Base-by-base conservation (phyloP, 2,329 filamentous ascomycete species). In the Fonsecaea pedrosoi region DNA sequence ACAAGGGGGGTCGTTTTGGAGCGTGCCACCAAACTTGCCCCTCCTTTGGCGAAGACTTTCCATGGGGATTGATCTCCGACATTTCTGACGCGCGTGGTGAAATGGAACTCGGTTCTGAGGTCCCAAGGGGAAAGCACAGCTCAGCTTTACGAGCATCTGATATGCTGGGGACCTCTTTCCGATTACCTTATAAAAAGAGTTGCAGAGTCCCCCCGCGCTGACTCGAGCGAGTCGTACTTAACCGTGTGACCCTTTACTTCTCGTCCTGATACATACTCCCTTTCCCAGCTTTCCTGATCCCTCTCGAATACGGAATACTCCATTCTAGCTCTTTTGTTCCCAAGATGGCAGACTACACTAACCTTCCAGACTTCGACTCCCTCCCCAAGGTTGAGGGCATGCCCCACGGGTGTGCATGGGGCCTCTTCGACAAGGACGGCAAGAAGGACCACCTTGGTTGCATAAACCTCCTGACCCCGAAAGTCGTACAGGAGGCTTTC, bases 381-480 rank as follows among this genome's bases (percentile, higher is more conserved):
- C 80, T 87, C 0, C 84, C 84, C 0, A 77, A 86, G 0, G 79
- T 81, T 62, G 80, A 82, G 57, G 85, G 84, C 10, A 69, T 71
- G 64, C 71, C 72, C 0, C 71, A 72, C 34, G 71, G 71, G 35
- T 86, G 86, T 63, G 83, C 85, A 7, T 87, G 85, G 85, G 84
- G 84, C 0, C 78, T 86, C 8, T 87, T 84, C 68, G 83, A 85
- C 74, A 80, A 80, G 60, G 78, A 82, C 61, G 85, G 84, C 5
- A 74, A 79, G 6, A 70, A 78, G 3, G 87, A 89, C 74, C 79
- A 87, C 75, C 79, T 90, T 1, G 88, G 87, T 9, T 85, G 84
- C 30, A 75, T 90, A 21, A 89, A 90, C 74, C 82, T 86, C 34
- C 80, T 89, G 13, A 88, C 85, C 0, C 80, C 86, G 60, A 78